A percentile compares a stretch with the other conserved stretches of the same genome.
Conservation (phyloP, 2,329 filamentous ascomycete species). For the Aureobasidium mangrovei region DNA sequence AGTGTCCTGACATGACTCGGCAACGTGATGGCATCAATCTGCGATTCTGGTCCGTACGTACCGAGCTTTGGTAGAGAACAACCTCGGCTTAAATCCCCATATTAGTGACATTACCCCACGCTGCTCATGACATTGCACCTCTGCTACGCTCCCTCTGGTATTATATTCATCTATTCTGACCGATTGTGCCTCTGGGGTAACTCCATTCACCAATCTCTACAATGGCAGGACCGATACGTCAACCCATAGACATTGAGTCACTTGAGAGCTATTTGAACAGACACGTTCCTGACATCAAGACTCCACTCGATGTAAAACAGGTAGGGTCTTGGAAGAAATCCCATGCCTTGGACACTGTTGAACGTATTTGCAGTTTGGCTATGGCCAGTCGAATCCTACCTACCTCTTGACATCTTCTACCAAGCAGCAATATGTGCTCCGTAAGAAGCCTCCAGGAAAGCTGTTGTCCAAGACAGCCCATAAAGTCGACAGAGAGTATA, state of each 20-base stretch:
- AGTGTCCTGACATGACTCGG: constrained; percentile 1
- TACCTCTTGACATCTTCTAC: constrained; percentile 75
- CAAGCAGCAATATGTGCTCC: constrained; percentile 71
- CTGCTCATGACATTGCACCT: no score
- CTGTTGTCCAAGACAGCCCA: constrained; percentile 90
- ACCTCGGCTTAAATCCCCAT: no score
- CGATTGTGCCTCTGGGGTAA: neutral
- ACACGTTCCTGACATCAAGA: constrained; percentile 74
- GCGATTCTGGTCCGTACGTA: neutral
- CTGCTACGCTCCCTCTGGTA: neutral
- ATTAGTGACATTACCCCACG: no score
- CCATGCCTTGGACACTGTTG: neutral
- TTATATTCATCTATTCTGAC: neutral
- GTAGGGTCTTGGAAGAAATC: constrained; percentile 36
- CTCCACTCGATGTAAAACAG: constrained; percentile 82
- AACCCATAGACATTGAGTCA: constrained; percentile 75
- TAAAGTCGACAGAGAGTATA: constrained; percentile 92
- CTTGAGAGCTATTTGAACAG: constrained; percentile 69
- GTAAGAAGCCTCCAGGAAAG: constrained; percentile 95
- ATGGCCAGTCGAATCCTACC: constrained; percentile 94
- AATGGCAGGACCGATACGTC: constrained; percentile 82
- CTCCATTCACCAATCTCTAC: neutral
- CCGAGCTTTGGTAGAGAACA: no score
- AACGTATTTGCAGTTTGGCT: constrained; percentile 63
- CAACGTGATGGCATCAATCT: constrained; percentile 6